A percentile compares a stretch with the other conserved stretches of the same genome.
phyloP scores from a whole-genome alignment of 345 rosid genomes.

The Hevea brasiliensis region DNA sequence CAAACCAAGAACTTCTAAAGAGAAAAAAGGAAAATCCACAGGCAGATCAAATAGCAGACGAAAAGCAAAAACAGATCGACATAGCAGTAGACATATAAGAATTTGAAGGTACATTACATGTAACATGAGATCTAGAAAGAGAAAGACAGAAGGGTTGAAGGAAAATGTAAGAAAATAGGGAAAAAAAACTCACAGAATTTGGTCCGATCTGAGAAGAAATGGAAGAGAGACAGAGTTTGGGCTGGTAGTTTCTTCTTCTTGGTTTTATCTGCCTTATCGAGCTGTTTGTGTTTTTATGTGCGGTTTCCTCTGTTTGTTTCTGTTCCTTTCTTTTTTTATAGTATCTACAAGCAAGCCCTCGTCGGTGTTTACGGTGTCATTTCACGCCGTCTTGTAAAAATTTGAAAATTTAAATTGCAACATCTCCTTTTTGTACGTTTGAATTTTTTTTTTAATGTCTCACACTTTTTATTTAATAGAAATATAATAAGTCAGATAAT shows the following conservation, averaged over 20 bases:
- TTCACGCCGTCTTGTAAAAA: conserved; percentile 34
- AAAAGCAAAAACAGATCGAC: conserved; percentile 21
- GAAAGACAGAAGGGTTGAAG: conserved; percentile 7
- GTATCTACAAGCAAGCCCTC: conserved; percentile 18
- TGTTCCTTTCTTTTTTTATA: conserved; percentile 33
- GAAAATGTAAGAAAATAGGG: conserved; percentile 3
- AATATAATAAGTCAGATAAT: no score
- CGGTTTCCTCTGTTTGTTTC: conserved; percentile 28
- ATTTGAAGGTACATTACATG: conserved; percentile 31
- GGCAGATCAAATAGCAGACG: conserved; percentile 18
- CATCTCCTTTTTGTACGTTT: background rate
- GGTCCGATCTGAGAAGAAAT: conserved; percentile 39
- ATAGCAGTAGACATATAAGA: background rate
- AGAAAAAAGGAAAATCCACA: background rate
- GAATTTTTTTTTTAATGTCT: no score
- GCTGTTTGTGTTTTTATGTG: background rate
- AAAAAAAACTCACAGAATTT: conserved; percentile 45
- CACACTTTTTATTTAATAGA: no score
- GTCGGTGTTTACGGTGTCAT: conserved; percentile 69
- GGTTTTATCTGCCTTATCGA: conserved; percentile 9
- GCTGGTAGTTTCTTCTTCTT: background rate
- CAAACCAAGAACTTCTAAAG: no score
- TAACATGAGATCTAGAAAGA: conserved; percentile 19
- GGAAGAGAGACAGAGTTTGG: background rate
- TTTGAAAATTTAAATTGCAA: conserved; percentile 14